A percentile compares a stretch with the other conserved stretches of the same genome.
Conservation (phyloP, 2,329 filamentous ascomycete species). For the Pezicula radicicola region DNA sequence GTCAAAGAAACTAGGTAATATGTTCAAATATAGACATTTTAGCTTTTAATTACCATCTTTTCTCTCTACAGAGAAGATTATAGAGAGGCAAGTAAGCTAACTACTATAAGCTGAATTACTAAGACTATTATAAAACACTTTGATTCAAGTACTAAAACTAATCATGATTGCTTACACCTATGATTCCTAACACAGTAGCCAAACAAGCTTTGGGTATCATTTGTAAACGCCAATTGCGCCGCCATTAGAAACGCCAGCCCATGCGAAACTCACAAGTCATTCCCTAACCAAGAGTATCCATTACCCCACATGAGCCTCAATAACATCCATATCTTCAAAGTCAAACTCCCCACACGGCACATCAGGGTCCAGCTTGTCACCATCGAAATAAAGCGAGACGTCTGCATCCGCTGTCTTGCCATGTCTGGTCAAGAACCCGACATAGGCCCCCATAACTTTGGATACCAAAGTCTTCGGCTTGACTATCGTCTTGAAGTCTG, state of each 20-base stretch:
- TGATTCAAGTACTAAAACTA: too few relatives aligned
- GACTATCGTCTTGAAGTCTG: constrained; percentile 49
- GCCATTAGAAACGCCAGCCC: constrained; percentile 8
- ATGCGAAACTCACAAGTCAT: not conserved
- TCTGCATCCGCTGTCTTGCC: constrained; percentile 47
- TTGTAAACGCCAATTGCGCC: too few relatives aligned
- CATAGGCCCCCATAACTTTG: constrained; percentile 47
- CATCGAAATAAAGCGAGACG: constrained; percentile 70
- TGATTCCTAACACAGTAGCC: not conserved
- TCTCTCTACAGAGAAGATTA: too few relatives aligned
- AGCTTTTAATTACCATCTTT: too few relatives aligned
- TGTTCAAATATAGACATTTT: too few relatives aligned
- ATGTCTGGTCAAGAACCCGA: constrained; percentile 54
- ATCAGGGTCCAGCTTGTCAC: constrained; percentile 63
- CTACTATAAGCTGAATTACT: too few relatives aligned
- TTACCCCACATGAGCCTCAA: constrained; percentile 58
- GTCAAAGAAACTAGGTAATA: too few relatives aligned
- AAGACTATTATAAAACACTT: too few relatives aligned
- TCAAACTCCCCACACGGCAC: constrained; percentile 63
- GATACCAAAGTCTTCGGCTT: constrained; percentile 55
- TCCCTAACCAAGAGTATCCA: not conserved
- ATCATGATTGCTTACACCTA: too few relatives aligned
- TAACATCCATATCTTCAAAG: constrained; percentile 69
- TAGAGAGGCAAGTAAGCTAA: too few relatives aligned
- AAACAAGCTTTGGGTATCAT: not conserved